Conservation (phyloP, 805 yeast species). For the Cyberlindnera maritima region DNA sequence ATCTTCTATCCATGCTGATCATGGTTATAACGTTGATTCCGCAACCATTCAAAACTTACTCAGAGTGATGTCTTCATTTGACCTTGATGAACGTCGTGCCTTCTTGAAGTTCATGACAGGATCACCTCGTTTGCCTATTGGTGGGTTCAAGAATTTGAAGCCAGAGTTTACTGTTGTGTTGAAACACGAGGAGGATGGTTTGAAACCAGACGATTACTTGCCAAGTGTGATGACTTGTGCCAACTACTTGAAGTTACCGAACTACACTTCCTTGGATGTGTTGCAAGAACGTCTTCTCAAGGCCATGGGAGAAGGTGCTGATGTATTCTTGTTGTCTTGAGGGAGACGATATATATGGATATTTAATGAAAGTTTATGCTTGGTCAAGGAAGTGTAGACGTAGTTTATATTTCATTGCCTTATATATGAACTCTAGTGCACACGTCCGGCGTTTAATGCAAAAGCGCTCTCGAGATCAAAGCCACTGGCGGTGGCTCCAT, state of each 20-base stretch:
- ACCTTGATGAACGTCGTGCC: slow-evolving; percentile 53
- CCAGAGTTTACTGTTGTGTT: slow-evolving; percentile 88
- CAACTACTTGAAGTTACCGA: slow-evolving; percentile 85
- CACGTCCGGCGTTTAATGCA: too few species aligned
- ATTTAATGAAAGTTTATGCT: too few species aligned
- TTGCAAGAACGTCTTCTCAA: slow-evolving; percentile 57
- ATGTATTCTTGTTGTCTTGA: slow-evolving; percentile 73
- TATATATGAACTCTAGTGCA: too few species aligned
- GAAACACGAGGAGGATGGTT: slow-evolving; percentile 71
- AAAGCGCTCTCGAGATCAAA: too few species aligned
- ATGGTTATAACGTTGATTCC: slow-evolving; percentile 80
- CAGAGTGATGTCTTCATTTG: slow-evolving; percentile 57
- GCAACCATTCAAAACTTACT: slow-evolving; percentile 57
- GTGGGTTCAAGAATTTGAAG: slow-evolving; percentile 80
- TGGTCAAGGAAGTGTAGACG: too few species aligned
- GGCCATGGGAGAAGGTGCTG: slow-evolving; percentile 87
- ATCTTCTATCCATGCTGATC: slow-evolving; percentile 74
- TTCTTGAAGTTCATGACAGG: slow-evolving; percentile 91
- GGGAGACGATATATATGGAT: not conserved
- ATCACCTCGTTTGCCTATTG: slow-evolving; percentile 88
- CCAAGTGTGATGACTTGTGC: slow-evolving; percentile 99
- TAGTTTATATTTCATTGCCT: too few species aligned
- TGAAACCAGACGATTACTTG: slow-evolving; percentile 70
- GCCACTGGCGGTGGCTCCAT: too few species aligned
- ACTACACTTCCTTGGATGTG: slow-evolving; percentile 62